Evolutionary conservation across 257 asterid species (phyloP).

Genomic region (Solanum appendiculatum): DNA sequence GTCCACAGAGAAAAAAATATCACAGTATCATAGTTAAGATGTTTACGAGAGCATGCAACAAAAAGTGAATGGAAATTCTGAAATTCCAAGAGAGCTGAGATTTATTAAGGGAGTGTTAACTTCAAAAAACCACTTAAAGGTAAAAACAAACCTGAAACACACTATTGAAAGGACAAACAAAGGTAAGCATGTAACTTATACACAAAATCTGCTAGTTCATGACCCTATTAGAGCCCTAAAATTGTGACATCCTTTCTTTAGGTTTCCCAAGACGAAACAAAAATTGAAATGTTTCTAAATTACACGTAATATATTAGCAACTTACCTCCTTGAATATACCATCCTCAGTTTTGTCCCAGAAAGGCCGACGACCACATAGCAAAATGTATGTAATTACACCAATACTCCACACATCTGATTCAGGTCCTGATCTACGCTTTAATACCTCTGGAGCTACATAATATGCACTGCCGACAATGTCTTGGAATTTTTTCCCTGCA

Average conservation of each 20-base stretch:
- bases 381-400: conserved; percentile 96
- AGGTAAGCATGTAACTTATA: not conserved
- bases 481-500: conserved; percentile 81
- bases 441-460: conserved; percentile 99
- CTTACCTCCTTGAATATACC: conserved; percentile 97
- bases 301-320: not conserved
- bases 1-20: not conserved
- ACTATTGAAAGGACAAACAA: not conserved
- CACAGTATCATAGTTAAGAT: not conserved
- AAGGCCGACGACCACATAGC: conserved; percentile 95
- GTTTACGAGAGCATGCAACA: not conserved
- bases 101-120: not conserved
- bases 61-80: not conserved
- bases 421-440: conserved; percentile 95
- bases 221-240: not conserved
- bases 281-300: not conserved
- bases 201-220: not conserved
- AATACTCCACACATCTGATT: conserved; percentile 99
- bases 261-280: not conserved
- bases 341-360: conserved; percentile 99
- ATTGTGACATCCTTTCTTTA: not conserved
- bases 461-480: conserved; percentile 98
- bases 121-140: not conserved
- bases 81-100: not conserved
- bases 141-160: not conserved